Evolutionary conservation across 2,329 filamentous ascomycete genomes (phyloP).

Genomic region (Fusarium sp.): DNA sequence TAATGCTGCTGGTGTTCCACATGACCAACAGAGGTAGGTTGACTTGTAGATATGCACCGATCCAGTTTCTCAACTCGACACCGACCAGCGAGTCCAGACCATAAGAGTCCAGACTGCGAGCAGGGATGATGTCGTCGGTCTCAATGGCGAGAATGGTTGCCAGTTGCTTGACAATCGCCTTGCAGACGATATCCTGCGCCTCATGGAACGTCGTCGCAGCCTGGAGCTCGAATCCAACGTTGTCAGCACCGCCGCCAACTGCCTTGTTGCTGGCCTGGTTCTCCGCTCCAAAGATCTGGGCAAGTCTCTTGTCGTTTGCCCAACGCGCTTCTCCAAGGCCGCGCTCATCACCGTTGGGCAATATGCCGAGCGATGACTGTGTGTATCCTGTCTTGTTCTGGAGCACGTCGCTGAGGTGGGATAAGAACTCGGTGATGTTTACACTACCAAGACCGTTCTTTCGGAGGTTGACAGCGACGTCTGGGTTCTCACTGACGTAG

Average conservation of each 20-base stretch:
- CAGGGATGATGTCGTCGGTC: neutral
- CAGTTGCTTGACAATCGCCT: constrained; percentile 11
- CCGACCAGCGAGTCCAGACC: constrained; percentile 6
- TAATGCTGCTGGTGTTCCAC: constrained; percentile 43
- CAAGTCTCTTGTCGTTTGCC: neutral
- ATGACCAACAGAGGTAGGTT: constrained; percentile 43
- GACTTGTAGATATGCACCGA: constrained; percentile 41
- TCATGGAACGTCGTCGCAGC: neutral
- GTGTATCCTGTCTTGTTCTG: neutral
- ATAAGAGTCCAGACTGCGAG: constrained; percentile 1
- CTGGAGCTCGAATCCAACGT: constrained; percentile 3
- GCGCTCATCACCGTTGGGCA: neutral
- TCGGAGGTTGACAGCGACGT: constrained; percentile 27
- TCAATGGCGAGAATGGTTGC: constrained; percentile 3
- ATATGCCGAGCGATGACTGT: neutral
- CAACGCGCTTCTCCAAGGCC: neutral
- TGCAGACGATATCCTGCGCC: constrained; percentile 1
- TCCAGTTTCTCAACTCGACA: constrained; percentile 16
- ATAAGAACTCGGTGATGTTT: neutral
- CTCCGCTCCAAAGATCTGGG: neutral
- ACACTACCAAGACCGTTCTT: constrained; percentile 32
- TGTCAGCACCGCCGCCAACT: neutral
- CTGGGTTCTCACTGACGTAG: constrained; percentile 41
- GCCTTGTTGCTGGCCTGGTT: neutral
- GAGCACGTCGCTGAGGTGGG: neutral